Conservation (phyloP, 2,329 filamentous ascomycete species). For the Xylaria sp. region DNA sequence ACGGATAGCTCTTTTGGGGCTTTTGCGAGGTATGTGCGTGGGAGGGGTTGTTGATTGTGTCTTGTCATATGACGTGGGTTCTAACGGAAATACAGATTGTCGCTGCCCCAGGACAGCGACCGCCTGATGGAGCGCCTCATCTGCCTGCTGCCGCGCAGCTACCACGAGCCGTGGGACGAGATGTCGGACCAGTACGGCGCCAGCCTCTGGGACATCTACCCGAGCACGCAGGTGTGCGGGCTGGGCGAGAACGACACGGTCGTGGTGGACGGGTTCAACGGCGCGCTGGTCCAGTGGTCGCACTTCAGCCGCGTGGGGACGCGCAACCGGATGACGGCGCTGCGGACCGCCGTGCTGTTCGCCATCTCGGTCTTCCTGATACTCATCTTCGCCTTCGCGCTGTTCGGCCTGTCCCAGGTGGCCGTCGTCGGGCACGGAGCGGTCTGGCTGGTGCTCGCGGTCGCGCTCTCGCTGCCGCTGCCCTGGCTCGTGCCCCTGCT, state of each 20-base stretch:
- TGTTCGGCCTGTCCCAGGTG: too few relatives aligned
- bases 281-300: constrained; percentile 48
- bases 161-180: constrained; percentile 42
- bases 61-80: too few relatives aligned
- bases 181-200: constrained; percentile 44
- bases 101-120: constrained; percentile 37
- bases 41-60: too few relatives aligned
- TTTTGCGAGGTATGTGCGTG: constrained; percentile 37
- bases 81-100: too few relatives aligned
- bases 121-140: constrained; percentile 45
- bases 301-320: background rate
- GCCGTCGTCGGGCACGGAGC: too few relatives aligned
- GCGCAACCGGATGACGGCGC: background rate
- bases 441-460: too few relatives aligned
- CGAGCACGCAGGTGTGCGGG: constrained; percentile 43
- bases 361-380: too few relatives aligned
- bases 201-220: constrained; percentile 49
- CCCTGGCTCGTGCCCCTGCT: too few relatives aligned
- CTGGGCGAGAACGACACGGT: constrained; percentile 45
- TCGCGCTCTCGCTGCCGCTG: too few relatives aligned
- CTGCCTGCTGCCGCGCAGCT: constrained; percentile 40
- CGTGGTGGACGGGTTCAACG: constrained; percentile 35
- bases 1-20: constrained; percentile 42
- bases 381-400: too few relatives aligned
- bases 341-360: background rate